These are phyloP conservation scores for Boeremia exigua DNA, from an alignment of 2,329 filamentous ascomycete species.

Conservation along the genomic window DNA sequence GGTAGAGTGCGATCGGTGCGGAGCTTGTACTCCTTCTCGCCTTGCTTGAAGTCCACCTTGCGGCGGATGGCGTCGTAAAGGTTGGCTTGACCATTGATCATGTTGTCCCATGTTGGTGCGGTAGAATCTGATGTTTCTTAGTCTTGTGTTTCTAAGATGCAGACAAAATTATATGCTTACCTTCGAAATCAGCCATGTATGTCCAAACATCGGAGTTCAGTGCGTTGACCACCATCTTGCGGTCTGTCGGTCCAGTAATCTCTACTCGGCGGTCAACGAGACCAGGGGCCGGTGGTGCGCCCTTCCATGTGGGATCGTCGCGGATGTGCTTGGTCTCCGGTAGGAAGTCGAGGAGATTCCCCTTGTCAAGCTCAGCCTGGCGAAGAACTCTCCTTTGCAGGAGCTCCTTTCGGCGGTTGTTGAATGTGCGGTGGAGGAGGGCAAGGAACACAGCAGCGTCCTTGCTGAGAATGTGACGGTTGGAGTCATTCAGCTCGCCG, in stretches of 20 bases:
- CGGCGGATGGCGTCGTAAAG: slow-evolving; percentile 93
- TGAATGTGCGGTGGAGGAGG: slow-evolving; percentile 93
- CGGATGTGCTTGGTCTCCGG: slow-evolving; percentile 95
- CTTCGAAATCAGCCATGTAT: slow-evolving; percentile 99
- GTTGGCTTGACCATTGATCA: slow-evolving; percentile 98
- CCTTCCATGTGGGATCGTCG: slow-evolving; percentile 92
- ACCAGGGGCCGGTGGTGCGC: slow-evolving; percentile 87
- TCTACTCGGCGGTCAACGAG: slow-evolving; percentile 93
- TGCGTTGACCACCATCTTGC: slow-evolving; percentile 99
- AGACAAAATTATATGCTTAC: slow-evolving; percentile 55
- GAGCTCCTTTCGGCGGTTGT: slow-evolving; percentile 83
- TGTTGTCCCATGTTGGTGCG: slow-evolving; percentile 98
- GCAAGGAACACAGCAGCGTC: slow-evolving; percentile 91
- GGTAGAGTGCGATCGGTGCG: slow-evolving; percentile 86
- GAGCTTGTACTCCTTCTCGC: slow-evolving; percentile 95
- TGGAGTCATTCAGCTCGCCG: slow-evolving; percentile 76
- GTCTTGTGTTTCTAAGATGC: not conserved
- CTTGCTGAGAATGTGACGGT: slow-evolving; percentile 90
- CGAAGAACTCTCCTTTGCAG: slow-evolving; percentile 84
- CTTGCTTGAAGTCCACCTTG: slow-evolving; percentile 95
- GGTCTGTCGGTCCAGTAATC: slow-evolving; percentile 95
- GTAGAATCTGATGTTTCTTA: slow-evolving; percentile 72
- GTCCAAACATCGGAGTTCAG: slow-evolving; percentile 96
- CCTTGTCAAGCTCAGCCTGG: slow-evolving; percentile 92
- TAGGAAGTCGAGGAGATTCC: slow-evolving; percentile 88